phyloP scores from a whole-genome alignment of 441 rosid genomes.

The Erodium moschatum region DNA sequence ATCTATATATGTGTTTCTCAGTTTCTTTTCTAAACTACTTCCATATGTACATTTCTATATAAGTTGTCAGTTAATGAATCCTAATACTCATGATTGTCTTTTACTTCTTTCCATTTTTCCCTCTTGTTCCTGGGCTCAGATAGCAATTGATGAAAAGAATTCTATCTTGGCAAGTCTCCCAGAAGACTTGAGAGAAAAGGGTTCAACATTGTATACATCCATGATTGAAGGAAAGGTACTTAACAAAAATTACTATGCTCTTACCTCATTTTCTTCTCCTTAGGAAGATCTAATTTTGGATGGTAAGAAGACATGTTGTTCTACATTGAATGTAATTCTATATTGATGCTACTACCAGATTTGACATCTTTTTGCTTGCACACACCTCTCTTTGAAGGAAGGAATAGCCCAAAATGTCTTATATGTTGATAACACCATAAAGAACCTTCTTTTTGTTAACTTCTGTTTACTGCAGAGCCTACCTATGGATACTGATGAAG shows the following conservation, averaged over 20 bases:
- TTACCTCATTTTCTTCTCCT: background rate
- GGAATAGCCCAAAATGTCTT: constrained; percentile 12
- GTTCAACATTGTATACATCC: constrained; percentile 52
- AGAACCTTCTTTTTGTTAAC: constrained; percentile 7
- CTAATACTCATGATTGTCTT: background rate
- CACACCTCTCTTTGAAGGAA: constrained; percentile 1
- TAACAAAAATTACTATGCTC: too few species aligned
- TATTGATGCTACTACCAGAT: background rate
- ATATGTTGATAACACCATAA: background rate
- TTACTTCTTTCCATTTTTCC: constrained; percentile 11
- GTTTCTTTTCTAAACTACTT: background rate
- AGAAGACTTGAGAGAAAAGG: constrained; percentile 55
- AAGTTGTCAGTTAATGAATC: background rate
- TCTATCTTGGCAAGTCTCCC: constrained; percentile 69
- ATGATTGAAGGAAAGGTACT: constrained; percentile 70
- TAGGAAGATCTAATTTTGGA: background rate
- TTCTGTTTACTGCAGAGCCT: constrained; percentile 17
- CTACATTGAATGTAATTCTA: background rate
- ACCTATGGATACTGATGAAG: constrained; percentile 17
- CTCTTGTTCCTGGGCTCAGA: constrained; percentile 34
- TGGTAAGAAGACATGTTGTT: background rate
- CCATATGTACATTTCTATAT: background rate
- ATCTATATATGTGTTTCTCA: background rate
- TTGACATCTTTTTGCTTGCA: background rate
- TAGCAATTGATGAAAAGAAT: constrained; percentile 66